Conservation (phyloP, 768 basidiomycete species). For the Collybia mongolica region DNA sequence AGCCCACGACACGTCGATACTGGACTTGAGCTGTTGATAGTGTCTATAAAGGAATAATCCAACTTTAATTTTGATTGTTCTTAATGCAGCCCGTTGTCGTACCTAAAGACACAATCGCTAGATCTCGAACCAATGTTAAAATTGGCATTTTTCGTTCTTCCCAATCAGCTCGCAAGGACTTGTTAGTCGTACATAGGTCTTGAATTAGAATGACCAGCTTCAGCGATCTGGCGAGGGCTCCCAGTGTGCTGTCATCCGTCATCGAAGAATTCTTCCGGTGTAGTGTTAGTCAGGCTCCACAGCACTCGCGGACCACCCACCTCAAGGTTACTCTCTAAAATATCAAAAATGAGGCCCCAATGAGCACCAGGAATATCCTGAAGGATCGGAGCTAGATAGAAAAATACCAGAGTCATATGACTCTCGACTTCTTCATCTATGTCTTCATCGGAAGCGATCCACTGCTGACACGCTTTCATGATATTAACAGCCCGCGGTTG, state of each 20-base stretch:
- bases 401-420: conserved; percentile 71
- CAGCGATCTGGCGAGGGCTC: conserved; percentile 68
- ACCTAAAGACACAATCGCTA: conserved; percentile 59
- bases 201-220: conserved; percentile 64
- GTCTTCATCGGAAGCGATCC: conserved; percentile 66
- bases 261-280: conserved; percentile 55
- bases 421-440: conserved; percentile 79
- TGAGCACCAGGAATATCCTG: conserved; percentile 85
- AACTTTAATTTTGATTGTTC: background rate
- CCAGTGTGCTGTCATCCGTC: conserved; percentile 55
- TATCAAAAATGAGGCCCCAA: conserved; percentile 92
- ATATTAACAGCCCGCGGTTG: conserved; percentile 85
- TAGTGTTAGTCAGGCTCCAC: background rate
- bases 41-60: conserved; percentile 16
- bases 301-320: conserved; percentile 35
- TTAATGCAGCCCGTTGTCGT: conserved; percentile 1
- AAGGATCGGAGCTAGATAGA: conserved; percentile 79
- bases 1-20: conserved; percentile 66
- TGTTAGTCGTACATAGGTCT: conserved; percentile 73
- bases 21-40: conserved; percentile 45
- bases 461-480: conserved; percentile 80
- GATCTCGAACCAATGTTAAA: conserved; percentile 57
- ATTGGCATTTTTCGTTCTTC: conserved; percentile 49
- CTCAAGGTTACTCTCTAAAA: conserved; percentile 87
- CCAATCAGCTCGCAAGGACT: conserved; percentile 70